These are phyloP conservation scores for Hygrophorus pudorinus DNA, from an alignment of 768 basidiomycete genomes.

Conservation along the genomic window DNA sequence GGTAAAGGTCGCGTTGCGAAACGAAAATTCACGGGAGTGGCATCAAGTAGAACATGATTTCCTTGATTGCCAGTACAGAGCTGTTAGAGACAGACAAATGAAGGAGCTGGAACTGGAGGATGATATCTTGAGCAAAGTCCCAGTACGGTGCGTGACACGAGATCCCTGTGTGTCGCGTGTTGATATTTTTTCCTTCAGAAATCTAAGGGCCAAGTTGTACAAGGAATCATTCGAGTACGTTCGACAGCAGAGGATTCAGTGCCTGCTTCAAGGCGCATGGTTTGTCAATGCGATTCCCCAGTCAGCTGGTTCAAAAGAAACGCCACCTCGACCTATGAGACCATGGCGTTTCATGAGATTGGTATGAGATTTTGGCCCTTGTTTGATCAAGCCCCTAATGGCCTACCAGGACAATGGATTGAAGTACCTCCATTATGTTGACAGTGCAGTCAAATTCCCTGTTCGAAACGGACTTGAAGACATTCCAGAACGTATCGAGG, in stretches of 20 bases:
- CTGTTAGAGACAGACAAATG: slow-evolving; percentile 84
- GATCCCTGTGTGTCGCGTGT: neutral
- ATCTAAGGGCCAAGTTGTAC: slow-evolving; percentile 75
- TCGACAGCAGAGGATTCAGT: slow-evolving; percentile 79
- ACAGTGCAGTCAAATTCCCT: slow-evolving; percentile 69
- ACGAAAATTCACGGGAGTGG: slow-evolving; percentile 71
- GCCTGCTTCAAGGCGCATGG: slow-evolving; percentile 85
- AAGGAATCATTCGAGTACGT: slow-evolving; percentile 90
- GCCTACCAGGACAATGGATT: slow-evolving; percentile 57
- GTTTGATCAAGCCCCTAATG: slow-evolving; percentile 4
- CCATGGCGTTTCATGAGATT: slow-evolving; percentile 86
- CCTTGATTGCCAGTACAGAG: slow-evolving; percentile 72
- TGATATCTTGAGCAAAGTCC: slow-evolving; percentile 75
- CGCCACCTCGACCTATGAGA: slow-evolving; percentile 44
- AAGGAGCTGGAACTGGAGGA: slow-evolving; percentile 84
- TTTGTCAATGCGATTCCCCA: slow-evolving; percentile 72
- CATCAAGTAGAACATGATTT: slow-evolving; percentile 78
- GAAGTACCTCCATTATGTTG: slow-evolving; percentile 80
- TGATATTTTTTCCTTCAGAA: slow-evolving; percentile 33
- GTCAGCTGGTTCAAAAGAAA: slow-evolving; percentile 34
- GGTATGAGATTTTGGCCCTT: slow-evolving; percentile 28
- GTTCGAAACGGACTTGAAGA: slow-evolving; percentile 79
- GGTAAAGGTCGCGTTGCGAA: slow-evolving; percentile 64
- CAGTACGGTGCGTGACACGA: slow-evolving; percentile 55
- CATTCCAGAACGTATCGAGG: slow-evolving; percentile 78